These are phyloP conservation scores for Cadophora malorum DNA, from an alignment of 2,329 filamentous ascomycete species.

Conservation along the genomic window DNA sequence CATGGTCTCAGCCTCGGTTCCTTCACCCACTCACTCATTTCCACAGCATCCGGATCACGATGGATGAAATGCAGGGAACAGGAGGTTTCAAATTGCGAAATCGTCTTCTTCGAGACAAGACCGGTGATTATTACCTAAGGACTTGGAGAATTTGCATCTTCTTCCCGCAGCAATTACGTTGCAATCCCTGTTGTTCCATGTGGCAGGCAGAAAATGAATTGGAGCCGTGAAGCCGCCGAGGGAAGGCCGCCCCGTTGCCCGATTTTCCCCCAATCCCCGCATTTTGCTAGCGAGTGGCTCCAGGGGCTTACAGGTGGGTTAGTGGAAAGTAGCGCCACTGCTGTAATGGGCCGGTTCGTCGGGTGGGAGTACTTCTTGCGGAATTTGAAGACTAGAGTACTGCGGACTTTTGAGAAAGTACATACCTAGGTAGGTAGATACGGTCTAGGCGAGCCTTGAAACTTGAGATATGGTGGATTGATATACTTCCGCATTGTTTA, in stretches of 20 bases:
- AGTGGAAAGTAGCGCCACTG: neutral
- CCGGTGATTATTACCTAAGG: neutral
- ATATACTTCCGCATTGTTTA: too few relatives aligned
- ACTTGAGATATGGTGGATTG: too few relatives aligned
- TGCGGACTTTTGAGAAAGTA: neutral
- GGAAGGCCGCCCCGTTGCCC: slow-evolving; percentile 29
- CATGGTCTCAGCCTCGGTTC: neutral
- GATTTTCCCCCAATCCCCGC: slow-evolving; percentile 27
- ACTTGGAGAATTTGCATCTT: neutral
- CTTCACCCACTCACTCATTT: neutral
- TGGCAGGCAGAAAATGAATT: neutral
- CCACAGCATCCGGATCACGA: neutral
- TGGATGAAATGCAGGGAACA: neutral
- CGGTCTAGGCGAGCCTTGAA: too few relatives aligned
- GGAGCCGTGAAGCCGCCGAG: slow-evolving; percentile 25
- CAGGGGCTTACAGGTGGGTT: neutral
- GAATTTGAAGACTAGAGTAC: neutral
- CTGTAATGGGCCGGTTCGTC: neutral
- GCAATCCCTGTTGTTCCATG: neutral
- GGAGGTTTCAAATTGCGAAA: neutral
- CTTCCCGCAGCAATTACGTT: neutral
- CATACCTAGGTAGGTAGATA: neutral
- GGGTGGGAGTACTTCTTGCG: neutral
- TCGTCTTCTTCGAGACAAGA: neutral
- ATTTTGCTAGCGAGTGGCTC: slow-evolving; percentile 17